A percentile compares a stretch with the other conserved stretches of the same genome.
phyloP scores from a whole-genome alignment of 768 basidiomycete genomes.

The Suillus bovinus region DNA sequence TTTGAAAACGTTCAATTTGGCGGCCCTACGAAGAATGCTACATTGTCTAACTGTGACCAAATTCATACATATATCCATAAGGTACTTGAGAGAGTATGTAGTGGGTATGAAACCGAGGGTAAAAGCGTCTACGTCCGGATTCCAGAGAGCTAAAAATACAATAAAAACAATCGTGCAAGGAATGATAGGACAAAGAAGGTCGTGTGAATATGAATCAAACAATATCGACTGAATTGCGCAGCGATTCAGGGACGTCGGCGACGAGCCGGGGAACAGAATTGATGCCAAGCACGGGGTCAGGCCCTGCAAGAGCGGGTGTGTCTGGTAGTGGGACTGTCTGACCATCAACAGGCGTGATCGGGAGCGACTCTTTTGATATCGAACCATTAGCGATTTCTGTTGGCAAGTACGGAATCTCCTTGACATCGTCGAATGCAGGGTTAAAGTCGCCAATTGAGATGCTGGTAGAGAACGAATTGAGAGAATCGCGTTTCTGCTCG shows the following conservation, averaged over 20 bases:
- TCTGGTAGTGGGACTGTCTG: constrained; percentile 18
- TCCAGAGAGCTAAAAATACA: constrained; percentile 30
- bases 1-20: neutral
- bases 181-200: constrained; percentile 5
- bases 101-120: constrained; percentile 20
- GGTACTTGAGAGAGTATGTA: constrained; percentile 10
- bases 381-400: constrained; percentile 21
- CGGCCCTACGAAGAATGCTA: constrained; percentile 18
- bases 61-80: constrained; percentile 26
- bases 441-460: constrained; percentile 45
- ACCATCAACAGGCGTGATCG: constrained; percentile 22
- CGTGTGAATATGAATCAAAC: constrained; percentile 12
- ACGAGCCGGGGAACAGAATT: constrained; percentile 25
- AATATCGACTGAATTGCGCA: constrained; percentile 17
- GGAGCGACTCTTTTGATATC: constrained; percentile 29
- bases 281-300: constrained; percentile 16
- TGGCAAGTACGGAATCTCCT: constrained; percentile 26
- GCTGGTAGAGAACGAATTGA: constrained; percentile 47
- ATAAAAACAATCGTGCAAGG: constrained; percentile 7
- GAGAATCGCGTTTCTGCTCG: constrained; percentile 48
- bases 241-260: constrained; percentile 15
- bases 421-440: constrained; percentile 31
- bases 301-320: constrained; percentile 14
- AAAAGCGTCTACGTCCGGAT: constrained; percentile 3
- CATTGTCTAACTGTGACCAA: constrained; percentile 29